phyloP scores from a whole-genome alignment of 2,329 filamentous ascomycete genomes.

The Cladosporium velox region DNA sequence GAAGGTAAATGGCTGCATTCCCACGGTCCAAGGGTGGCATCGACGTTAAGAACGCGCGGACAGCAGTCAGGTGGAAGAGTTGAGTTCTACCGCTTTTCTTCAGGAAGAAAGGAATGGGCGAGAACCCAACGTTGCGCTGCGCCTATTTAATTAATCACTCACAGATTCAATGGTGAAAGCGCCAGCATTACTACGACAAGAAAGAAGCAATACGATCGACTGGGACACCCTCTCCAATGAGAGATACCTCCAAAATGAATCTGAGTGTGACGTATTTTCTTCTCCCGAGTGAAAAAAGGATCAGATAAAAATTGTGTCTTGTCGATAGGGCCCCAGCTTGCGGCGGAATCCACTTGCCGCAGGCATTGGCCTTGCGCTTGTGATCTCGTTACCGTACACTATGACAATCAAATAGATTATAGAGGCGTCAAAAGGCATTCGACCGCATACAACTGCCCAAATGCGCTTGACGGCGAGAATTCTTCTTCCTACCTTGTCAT shows the following conservation, averaged over 20 bases:
- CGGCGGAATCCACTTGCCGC: slow-evolving; percentile 5
- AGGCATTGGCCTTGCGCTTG: not conserved
- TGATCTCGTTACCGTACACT: slow-evolving; percentile 3
- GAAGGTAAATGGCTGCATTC: not conserved
- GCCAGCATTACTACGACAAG: not conserved
- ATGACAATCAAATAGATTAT: slow-evolving; percentile 1
- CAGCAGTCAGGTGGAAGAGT: not conserved
- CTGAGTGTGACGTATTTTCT: not conserved
- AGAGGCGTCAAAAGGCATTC: not conserved
- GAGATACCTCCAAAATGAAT: not conserved
- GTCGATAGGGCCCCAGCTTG: slow-evolving; percentile 1
- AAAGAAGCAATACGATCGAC: no score
- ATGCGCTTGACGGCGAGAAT: not conserved
- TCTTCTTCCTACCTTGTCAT: not conserved
- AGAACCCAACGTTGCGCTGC: not conserved
- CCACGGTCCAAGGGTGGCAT: not conserved
- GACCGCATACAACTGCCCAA: not conserved
- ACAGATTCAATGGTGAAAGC: not conserved
- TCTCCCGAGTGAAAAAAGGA: slow-evolving; percentile 1
- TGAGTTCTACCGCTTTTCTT: not conserved
- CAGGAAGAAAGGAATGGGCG: not conserved
- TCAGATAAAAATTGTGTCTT: slow-evolving; percentile 11
- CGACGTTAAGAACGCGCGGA: not conserved
- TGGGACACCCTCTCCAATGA: no score
- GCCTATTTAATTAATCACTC: not conserved